Evolutionary conservation across 2,329 filamentous ascomycete genomes (phyloP), one percentile per base, ranked within the genome.

Genomic region (Tolypocladium cylindrosporum): DNA sequence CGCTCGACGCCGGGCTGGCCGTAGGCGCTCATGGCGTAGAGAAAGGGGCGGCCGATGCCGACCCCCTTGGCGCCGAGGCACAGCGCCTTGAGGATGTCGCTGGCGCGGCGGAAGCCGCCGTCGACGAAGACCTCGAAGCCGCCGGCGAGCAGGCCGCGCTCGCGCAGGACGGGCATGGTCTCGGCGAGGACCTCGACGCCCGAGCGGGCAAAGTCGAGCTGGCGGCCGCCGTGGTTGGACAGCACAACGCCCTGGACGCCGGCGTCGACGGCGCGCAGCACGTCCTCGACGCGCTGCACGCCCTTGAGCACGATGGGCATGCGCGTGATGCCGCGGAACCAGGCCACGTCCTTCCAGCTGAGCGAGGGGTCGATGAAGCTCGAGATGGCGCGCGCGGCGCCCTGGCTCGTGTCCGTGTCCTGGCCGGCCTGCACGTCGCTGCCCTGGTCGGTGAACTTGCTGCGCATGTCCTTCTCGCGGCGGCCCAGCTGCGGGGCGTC

Each of bases 221-320:
- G 94, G 1, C 94, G 84, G 19, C 94, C 94, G 61, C 94, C 94
- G 75, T 99, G 94, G 76, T 99, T 99, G 55, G 90, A 96, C 13
- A 99, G 81, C 8, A 97, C 93, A 24, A 97, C 91, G 54, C 90
- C 94, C 66, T 96, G 86, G 51, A 94, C 87, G 57, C 91, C 90
- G 21, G 78, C 79, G 60, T 95, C 90, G 63, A 89, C 81, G n/a
- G 94, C 94, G 59, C 85, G 84, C 62, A 97, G 80, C 3, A 96
- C 94, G 70, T 99, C 94, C 71, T 99, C 94, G 56, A 96, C 91
- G 31, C 93, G 85, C 78, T 99, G 94, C 13, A 99, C 89, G 58
- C 94, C 94, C 81, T 99, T 99, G 64, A 99, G 84, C 56, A 97
- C 83, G 69, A 99, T 95, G 57, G 94, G 94, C 87, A 97, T 96